Percentiles rank a stretch among this genome's conserved stretches.
Evolutionary conservation across 768 basidiomycete genomes (phyloP).

Genomic region (Amanita exitialis): DNA sequence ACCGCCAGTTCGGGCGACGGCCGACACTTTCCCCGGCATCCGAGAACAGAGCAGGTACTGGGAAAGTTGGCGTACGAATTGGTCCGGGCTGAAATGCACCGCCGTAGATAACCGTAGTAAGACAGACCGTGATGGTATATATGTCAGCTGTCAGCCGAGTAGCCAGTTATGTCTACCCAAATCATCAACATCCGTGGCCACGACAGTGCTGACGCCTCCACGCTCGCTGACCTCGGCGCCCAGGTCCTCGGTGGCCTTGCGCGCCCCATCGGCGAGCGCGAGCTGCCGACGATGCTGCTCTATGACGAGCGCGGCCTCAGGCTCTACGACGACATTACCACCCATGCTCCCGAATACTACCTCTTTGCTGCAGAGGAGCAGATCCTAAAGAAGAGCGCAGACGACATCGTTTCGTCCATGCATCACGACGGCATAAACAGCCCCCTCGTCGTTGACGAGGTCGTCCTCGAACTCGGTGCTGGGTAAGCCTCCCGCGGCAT

Average conservation of each 20-base stretch:
- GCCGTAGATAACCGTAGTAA: constrained; percentile 13
- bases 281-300: constrained; percentile 72
- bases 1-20: constrained; percentile 52
- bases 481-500: constrained; percentile 51
- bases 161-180: constrained; percentile 27
- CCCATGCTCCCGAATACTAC: constrained; percentile 76
- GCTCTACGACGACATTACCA: constrained; percentile 82
- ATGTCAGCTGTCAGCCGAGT: not conserved
- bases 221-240: constrained; percentile 26
- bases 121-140: not conserved
- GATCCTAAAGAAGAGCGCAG: constrained; percentile 62
- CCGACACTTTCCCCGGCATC: constrained; percentile 55
- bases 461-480: constrained; percentile 87
- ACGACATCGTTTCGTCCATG: constrained; percentile 71
- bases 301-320: constrained; percentile 83
- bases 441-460: constrained; percentile 31
- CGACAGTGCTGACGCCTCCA: constrained; percentile 16
- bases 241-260: constrained; percentile 47
- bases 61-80: constrained; percentile 55
- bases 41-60: constrained; percentile 55
- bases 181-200: constrained; percentile 41
- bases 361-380: constrained; percentile 83
- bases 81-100: constrained; percentile 43
- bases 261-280: constrained; percentile 43
- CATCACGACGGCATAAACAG: constrained; percentile 32